Base-by-base conservation (phyloP, 192 early-diverging fungal genomes). In the Coemansia sp. region DNA sequence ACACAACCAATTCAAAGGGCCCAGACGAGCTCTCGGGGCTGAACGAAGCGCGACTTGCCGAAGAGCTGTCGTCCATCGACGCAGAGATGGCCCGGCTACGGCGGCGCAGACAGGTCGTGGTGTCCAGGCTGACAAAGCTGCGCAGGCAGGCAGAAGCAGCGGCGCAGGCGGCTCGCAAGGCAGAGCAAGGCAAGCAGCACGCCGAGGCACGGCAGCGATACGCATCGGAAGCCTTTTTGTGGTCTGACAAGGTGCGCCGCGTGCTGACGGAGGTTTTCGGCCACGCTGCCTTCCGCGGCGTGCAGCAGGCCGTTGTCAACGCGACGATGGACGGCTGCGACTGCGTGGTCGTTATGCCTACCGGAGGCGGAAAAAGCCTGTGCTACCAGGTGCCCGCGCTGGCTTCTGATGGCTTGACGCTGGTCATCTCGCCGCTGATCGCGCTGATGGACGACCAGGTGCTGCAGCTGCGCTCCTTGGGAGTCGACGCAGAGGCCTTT, bases 381-480 rank as follows among this genome's bases (percentile, higher is more conserved):
- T 82, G 78, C 68, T 85, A 74, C 68, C 84, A 85, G 65, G 63
- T 80, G n/a, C 82, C 75, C 4, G 83, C 77, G 14, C 65, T 84
- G 32, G 39, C 74, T 2, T 28, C 68, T 0, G 71, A 70, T 6
- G 34, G 55, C n/a, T 58, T 83, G 55, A 84, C 83, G 27, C 47
- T 83, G 60, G 82, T 84, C 1, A 58, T 84, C 22, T 85, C 84
- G 20, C 84, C 84, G 20, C 71, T 83, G 13, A 75, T 83, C 59
- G 68, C 84, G 11, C 68, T 85, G 61, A 83, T 83, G 66, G 60
- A 78, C 34, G 84, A 85, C 62, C 84, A 85, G 49, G 69, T 85
- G 11, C 61, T 80, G 51, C 67, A 70, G 36, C 75, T 85, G 25
- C 63, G 68, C 36, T 66, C 71, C 14, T 45, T 67, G 36, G 72